Conservation (phyloP, 306 rosid genomes). For the Nissolia schottii region DNA sequence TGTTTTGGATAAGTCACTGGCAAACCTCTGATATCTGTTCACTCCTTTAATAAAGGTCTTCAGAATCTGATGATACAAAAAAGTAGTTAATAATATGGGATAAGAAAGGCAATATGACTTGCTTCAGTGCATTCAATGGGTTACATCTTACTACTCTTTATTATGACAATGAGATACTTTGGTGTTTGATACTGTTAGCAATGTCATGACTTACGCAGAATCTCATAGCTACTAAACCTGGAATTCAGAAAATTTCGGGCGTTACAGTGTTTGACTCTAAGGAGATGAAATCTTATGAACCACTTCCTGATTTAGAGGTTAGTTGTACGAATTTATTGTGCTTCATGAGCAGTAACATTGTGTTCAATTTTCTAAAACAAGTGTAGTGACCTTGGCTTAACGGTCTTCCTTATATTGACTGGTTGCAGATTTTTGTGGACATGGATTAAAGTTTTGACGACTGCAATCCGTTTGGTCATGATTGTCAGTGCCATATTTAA, state of each 20-base stretch:
- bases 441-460: conserved; percentile 38
- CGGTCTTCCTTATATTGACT: conserved; percentile 24
- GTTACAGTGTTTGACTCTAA: conserved; percentile 63
- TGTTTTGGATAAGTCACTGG: not conserved
- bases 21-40: not conserved
- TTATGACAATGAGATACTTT: not conserved
- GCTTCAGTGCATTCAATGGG: conserved; percentile 6
- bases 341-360: not conserved
- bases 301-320: conserved; percentile 90
- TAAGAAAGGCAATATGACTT: not conserved
- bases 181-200: conserved; percentile 3
- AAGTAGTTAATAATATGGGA: not conserved
- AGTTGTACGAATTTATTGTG: conserved; percentile 14
- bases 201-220: conserved; percentile 49
- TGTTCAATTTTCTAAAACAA: not conserved
- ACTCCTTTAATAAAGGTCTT: not conserved
- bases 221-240: conserved; percentile 86
- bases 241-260: conserved; percentile 90
- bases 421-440: conserved; percentile 81
- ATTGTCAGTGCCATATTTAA: not conserved
- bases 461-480: not conserved
- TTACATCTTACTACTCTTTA: conserved; percentile 9
- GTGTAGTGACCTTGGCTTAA: not conserved
- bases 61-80: conserved; percentile 9
- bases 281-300: conserved; percentile 72